Conservation (phyloP, 2,329 filamentous ascomycete species). For the Hymenoscyphus infarciens region DNA sequence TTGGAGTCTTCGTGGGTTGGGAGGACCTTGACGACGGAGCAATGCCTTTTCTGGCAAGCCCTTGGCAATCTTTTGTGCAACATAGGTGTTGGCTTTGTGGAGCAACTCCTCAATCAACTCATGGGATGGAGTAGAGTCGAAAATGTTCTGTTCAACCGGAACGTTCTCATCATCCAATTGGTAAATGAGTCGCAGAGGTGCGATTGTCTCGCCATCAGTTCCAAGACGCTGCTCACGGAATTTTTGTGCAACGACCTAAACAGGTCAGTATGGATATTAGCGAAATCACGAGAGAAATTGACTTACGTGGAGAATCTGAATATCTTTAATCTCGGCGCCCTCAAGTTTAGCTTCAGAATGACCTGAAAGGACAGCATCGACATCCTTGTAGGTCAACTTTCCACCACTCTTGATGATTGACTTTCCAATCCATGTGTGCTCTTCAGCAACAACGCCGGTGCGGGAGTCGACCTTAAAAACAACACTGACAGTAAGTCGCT, state of each 20-base stretch:
- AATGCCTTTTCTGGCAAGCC: constrained; percentile 89
- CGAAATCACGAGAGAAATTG: neutral
- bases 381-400: constrained; percentile 79
- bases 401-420: constrained; percentile 88
- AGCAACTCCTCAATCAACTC: constrained; percentile 94
- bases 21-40: constrained; percentile 78
- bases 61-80: constrained; percentile 77
- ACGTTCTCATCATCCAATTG: constrained; percentile 98
- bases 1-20: constrained; percentile 82
- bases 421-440: constrained; percentile 91
- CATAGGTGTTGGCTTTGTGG: constrained; percentile 86
- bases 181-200: constrained; percentile 82
- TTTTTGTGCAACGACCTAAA: constrained; percentile 73
- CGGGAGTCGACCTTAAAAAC: constrained; percentile 86
- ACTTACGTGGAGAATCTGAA: constrained; percentile 72
- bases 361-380: constrained; percentile 75
- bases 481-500: constrained; percentile 86
- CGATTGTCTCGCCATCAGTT: constrained; percentile 73
- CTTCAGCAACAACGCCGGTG: constrained; percentile 74
- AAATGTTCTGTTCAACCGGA: constrained; percentile 93
- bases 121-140: constrained; percentile 82
- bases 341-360: constrained; percentile 59
- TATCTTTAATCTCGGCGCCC: constrained; percentile 67
- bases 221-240: constrained; percentile 86
- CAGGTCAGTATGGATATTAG: neutral